Conservation (phyloP, 208 protist species). For the Acanthamoeba healyi region DNA sequence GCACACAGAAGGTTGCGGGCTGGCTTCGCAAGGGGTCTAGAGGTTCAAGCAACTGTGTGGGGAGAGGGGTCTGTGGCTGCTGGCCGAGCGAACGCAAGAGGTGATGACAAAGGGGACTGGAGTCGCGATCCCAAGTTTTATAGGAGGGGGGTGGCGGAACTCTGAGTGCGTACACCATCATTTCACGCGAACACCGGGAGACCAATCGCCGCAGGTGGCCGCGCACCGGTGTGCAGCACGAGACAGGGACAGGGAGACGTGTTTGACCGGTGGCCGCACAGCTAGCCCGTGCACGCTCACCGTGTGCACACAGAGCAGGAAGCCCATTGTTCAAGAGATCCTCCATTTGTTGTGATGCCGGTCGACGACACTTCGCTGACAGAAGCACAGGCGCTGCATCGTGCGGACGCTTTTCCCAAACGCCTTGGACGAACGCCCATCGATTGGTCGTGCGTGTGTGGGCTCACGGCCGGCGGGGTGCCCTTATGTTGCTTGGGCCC, state of each 20-base stretch:
- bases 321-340: not conserved
- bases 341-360: constrained; percentile 7
- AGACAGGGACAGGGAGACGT: no score
- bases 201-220: not conserved
- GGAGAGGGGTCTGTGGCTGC: not conserved
- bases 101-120: not conserved
- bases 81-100: not conserved
- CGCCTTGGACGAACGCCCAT: not conserved
- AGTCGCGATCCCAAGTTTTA: not conserved
- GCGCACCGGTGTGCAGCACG: not conserved
- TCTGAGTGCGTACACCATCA: not conserved
- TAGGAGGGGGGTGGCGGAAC: not conserved
- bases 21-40: no score
- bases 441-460: not conserved
- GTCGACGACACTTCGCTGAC: constrained; percentile 29
- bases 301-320: not conserved
- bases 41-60: no score
- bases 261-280: not conserved
- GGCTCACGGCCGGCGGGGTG: no score
- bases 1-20: no score
- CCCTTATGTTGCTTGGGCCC: no score
- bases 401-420: not conserved
- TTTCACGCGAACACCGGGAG: not conserved
- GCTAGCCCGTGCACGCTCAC: not conserved
- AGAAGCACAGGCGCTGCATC: not conserved